Evolutionary conservation across 441 rosid species (phyloP), one percentile per base, ranked within the genome.

Genomic region (Kokia cookei): DNA sequence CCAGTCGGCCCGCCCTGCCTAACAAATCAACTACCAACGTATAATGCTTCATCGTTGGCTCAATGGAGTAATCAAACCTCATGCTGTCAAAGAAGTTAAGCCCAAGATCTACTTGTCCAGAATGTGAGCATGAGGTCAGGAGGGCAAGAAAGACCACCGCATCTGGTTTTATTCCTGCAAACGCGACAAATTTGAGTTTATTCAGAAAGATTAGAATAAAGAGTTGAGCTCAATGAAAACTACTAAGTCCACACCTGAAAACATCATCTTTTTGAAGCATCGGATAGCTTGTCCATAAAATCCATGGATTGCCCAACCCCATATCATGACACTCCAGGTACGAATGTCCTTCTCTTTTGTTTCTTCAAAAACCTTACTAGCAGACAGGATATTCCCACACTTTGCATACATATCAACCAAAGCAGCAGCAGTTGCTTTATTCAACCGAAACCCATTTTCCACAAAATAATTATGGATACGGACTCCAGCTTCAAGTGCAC

Each of bases 311-410:
- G 93, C 89, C 86, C 84, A 88, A 77, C 90, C 89, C 87, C 89
- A 86, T 75, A 91, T 90, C 94, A 91, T 88, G 64, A 83, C 83
- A 80, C 81, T 90, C 94, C 91, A 91, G 43, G 87, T 82, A 75
- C 73, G 74, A 48, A 86, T 73, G 76, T 88, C 85, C 77, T 82
- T 88, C 26, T 80, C 79, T 67, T 75, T 77, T 54, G 75, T 86
- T 76, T 83, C 80, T 35, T 42, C 73, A 55, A 90, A 91, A 72
- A 85, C 86, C 78, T 69, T 71, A 75, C 75, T 81, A 67, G 93
- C 87, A 67, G 82, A 82, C 40, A 84, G 79, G 59, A 88, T 79
- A 76, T 84, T 76, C 62, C 97, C 90, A 79, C 91, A 90, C 80
- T 91, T 89, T 4, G 89, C 86, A 75, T 87, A 83, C 88, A 89